phyloP scores from a whole-genome alignment of 2,329 filamentous ascomycete genomes.

The Pezicula radicicola region DNA sequence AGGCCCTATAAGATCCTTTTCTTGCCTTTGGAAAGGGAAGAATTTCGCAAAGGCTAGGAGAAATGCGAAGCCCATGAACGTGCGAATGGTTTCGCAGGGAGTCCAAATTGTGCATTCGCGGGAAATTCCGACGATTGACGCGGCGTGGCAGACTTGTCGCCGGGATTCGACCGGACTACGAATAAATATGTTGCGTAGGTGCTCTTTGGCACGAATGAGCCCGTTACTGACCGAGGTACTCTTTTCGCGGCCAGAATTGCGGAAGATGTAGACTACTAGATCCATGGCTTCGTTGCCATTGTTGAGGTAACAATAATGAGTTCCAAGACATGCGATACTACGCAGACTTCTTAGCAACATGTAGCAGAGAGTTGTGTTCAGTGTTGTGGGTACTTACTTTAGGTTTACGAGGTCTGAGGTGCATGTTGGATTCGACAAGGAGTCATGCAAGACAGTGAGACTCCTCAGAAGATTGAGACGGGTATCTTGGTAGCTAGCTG shows the following conservation, averaged over 20 bases:
- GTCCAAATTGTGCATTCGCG: background rate
- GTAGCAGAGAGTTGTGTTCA: background rate
- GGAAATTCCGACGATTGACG: background rate
- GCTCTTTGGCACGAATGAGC: background rate
- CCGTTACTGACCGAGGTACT: background rate
- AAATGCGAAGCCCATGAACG: background rate
- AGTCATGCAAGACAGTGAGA: background rate
- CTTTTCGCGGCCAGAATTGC: background rate
- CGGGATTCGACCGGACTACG: background rate
- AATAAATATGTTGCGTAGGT: background rate
- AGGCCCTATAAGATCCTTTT: background rate
- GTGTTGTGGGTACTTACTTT: background rate
- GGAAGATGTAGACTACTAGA: slow-evolving; percentile 1
- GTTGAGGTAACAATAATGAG: background rate
- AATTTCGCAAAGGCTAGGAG: background rate
- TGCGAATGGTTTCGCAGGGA: background rate
- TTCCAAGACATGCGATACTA: background rate
- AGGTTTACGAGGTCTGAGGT: background rate
- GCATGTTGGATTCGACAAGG: background rate
- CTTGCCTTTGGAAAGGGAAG: background rate
- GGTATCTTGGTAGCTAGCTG: background rate
- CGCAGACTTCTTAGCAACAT: background rate
- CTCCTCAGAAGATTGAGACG: background rate
- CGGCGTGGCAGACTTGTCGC: background rate
- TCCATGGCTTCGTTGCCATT: background rate